These are phyloP conservation scores for Camillea tinctor DNA, from an alignment of 2,329 filamentous ascomycete genomes.

Conservation along the genomic window DNA sequence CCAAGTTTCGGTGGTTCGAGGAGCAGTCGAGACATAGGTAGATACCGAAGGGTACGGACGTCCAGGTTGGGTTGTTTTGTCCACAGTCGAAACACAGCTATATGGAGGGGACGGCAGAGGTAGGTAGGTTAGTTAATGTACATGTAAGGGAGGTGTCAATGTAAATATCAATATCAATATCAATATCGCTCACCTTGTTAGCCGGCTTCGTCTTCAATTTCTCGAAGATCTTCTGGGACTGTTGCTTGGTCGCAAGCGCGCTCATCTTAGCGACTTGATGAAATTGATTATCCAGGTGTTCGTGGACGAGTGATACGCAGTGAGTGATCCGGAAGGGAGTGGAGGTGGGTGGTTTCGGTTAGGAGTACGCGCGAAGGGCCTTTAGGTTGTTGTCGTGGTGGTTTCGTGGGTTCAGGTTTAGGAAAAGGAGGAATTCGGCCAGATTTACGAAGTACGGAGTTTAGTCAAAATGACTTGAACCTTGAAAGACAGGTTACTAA, in stretches of 20 bases:
- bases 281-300: not conserved
- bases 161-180: conserved; percentile 23
- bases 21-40: conserved; percentile 98
- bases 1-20: conserved; percentile 93
- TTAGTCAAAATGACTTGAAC: conserved; percentile 29
- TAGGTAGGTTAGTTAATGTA: conserved; percentile 7
- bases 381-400: conserved; percentile 5
- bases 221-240: conserved; percentile 97
- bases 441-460: too few relatives aligned
- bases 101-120: not conserved
- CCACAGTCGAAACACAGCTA: conserved; percentile 96
- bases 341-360: conserved; percentile 2
- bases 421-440: conserved; percentile 31
- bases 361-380: too few relatives aligned
- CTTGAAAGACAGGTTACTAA: conserved; percentile 19
- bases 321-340: conserved; percentile 4
- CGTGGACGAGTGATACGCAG: not conserved
- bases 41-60: conserved; percentile 93
- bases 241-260: conserved; percentile 79
- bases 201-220: conserved; percentile 92
- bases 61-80: conserved; percentile 98
- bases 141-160: not conserved
- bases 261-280: conserved; percentile 50
- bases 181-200: conserved; percentile 72
- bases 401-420: conserved; percentile 22